Evolutionary conservation across 306 rosid species (phyloP).

Genomic region (Quercus engelmannii): DNA sequence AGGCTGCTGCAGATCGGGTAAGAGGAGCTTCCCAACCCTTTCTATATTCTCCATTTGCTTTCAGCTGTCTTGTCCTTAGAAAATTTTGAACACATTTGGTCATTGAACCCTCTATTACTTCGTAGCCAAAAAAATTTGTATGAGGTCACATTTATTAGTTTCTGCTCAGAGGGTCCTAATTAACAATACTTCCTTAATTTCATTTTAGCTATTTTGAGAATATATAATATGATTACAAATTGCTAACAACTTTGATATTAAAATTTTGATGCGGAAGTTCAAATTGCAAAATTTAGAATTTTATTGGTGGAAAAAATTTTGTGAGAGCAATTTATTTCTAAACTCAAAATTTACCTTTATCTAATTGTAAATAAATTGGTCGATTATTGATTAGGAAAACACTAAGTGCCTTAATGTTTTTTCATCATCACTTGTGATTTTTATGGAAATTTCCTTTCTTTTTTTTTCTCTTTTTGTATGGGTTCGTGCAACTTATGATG

Average conservation of each 20-base stretch:
- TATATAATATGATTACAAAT: background rate
- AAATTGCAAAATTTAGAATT: too few species aligned
- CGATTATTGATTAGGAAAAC: too few species aligned
- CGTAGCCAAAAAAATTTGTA: background rate
- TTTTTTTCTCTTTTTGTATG: background rate
- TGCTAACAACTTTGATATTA: too few species aligned
- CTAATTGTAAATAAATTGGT: too few species aligned
- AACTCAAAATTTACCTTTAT: too few species aligned
- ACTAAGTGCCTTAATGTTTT: too few species aligned
- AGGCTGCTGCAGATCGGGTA: slow-evolving; percentile 97
- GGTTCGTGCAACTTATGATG: too few species aligned
- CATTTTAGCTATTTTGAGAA: background rate
- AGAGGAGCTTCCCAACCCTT: slow-evolving; percentile 8
- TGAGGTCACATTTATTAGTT: background rate
- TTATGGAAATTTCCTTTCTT: too few species aligned
- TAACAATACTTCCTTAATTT: background rate
- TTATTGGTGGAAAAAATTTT: too few species aligned
- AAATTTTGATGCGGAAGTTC: background rate
- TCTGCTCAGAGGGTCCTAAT: background rate
- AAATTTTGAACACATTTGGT: background rate
- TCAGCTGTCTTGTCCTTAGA: slow-evolving; percentile 8
- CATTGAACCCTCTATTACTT: background rate
- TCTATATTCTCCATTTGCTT: background rate
- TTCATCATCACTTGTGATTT: too few species aligned
- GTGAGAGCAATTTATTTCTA: too few species aligned